phyloP scores from a whole-genome alignment of 805 yeast species.

The Ascoidea rubescens region DNA sequence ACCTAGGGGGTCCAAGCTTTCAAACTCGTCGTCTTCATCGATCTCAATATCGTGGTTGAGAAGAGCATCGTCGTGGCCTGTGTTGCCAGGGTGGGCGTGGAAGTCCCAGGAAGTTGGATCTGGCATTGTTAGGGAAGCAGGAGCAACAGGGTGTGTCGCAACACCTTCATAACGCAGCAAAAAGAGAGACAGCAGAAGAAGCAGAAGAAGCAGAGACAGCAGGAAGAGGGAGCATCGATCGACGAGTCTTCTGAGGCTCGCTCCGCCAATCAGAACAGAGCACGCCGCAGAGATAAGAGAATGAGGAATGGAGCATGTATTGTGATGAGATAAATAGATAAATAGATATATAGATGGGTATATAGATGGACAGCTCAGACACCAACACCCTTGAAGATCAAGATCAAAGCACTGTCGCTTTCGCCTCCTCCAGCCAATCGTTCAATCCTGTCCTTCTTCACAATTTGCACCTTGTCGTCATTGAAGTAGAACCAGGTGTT shows the following conservation, averaged over 20 bases:
- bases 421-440: slow-evolving; percentile 94
- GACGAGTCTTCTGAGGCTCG: too few relatives aligned
- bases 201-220: not conserved
- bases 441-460: slow-evolving; percentile 74
- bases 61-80: not conserved
- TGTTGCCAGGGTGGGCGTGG: not conserved
- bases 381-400: slow-evolving; percentile 76
- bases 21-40: slow-evolving; percentile 5
- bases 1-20: slow-evolving; percentile 4
- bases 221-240: not conserved
- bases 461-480: slow-evolving; percentile 74
- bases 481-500: slow-evolving; percentile 90
- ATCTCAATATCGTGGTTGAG: not conserved
- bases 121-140: not conserved
- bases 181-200: not conserved
- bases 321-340: too few relatives aligned
- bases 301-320: too few relatives aligned
- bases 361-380: not conserved
- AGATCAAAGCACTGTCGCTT: slow-evolving; percentile 85
- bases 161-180: not conserved
- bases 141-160: not conserved
- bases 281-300: too few relatives aligned
- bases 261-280: too few relatives aligned
- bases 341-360: too few relatives aligned
- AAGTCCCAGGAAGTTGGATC: not conserved